These are phyloP conservation scores for Thoreauomyces humboldtii DNA, from an alignment of 192 early-diverging fungal genomes.

Conservation along the genomic window DNA sequence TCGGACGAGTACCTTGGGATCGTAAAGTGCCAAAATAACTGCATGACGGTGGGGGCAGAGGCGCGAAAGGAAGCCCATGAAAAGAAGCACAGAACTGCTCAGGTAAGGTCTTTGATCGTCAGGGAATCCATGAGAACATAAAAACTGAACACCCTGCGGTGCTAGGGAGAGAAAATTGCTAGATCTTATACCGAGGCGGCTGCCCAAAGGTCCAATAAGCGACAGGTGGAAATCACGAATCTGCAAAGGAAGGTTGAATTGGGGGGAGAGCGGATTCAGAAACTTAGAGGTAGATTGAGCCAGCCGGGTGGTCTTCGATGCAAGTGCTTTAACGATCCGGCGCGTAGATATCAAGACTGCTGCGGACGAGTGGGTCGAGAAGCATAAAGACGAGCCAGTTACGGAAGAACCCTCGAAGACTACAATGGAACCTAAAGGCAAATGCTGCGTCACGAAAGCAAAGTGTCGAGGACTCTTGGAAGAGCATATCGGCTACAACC, in stretches of 20 bases:
- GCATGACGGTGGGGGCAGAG: constrained; percentile 56
- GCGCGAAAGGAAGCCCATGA: constrained; percentile 14
- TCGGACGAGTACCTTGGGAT: constrained; percentile 75
- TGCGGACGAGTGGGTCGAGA: constrained; percentile 31
- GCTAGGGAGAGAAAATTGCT: constrained; percentile 33
- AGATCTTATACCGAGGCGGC: constrained; percentile 11
- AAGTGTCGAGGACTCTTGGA: constrained; percentile 9
- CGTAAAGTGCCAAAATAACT: constrained; percentile 71
- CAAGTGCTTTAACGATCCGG: too few relatives aligned
- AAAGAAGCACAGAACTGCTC: not conserved
- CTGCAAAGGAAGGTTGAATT: constrained; percentile 42
- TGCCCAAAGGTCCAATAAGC: constrained; percentile 9
- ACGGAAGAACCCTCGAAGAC: not conserved
- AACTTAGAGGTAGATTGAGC: constrained; percentile 36
- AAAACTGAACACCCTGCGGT: too few relatives aligned
- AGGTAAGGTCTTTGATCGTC: not conserved
- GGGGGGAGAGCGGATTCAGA: constrained; percentile 27
- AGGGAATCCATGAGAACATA: not conserved
- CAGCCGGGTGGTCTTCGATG: too few relatives aligned
- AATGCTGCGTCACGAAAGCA: constrained; percentile 1
- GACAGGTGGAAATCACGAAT: constrained; percentile 15
- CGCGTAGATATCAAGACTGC: constrained; percentile 31
- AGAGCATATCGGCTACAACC: constrained; percentile 10
- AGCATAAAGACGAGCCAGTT: constrained; percentile 14
- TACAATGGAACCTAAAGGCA: not conserved